A percentile compares a stretch with the other conserved stretches of the same genome.
phyloP scores from a whole-genome alignment of 1,139 yeast species.

The Pichia inconspicua region DNA sequence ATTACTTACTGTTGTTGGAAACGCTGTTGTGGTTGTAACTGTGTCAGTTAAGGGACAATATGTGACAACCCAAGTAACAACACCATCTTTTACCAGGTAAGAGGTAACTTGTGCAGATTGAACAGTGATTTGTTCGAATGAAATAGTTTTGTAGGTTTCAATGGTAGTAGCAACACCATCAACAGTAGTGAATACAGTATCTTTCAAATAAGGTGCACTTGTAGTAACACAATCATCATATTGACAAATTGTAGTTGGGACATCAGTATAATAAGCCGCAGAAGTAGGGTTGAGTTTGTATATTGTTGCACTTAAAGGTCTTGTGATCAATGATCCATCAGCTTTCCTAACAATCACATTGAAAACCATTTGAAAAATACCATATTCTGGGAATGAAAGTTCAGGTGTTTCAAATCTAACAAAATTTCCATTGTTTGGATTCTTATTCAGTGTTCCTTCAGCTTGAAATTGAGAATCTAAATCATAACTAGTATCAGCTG shows the following conservation, averaged over 20 bases:
- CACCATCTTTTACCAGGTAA: conserved; percentile 13
- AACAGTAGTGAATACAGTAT: conserved; percentile 7
- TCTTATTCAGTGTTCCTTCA: neutral
- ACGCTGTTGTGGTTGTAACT: neutral
- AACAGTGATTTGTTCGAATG: conserved; percentile 3
- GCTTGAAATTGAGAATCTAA: conserved; percentile 6
- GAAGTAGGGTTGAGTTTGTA: conserved; percentile 6
- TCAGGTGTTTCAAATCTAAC: conserved; percentile 12
- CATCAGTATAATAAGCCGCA: conserved; percentile 2
- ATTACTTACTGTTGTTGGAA: neutral
- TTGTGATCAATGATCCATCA: neutral
- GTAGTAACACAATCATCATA: conserved; percentile 10
- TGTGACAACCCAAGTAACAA: conserved; percentile 14
- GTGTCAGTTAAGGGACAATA: conserved; percentile 19
- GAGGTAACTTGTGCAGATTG: conserved; percentile 9
- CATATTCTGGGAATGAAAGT: conserved; percentile 9
- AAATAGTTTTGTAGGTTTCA: conserved; percentile 6
- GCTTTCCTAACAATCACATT: neutral
- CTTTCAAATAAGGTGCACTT: conserved; percentile 4
- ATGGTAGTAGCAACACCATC: conserved; percentile 1
- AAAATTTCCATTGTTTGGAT: conserved; percentile 7
- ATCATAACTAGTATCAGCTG: neutral
- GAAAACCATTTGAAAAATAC: conserved; percentile 6
- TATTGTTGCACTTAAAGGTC: conserved; percentile 1
- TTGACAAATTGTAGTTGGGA: conserved; percentile 10